Conservation (phyloP, 345 rosid genomes). For the Eucalyptus pumila region DNA sequence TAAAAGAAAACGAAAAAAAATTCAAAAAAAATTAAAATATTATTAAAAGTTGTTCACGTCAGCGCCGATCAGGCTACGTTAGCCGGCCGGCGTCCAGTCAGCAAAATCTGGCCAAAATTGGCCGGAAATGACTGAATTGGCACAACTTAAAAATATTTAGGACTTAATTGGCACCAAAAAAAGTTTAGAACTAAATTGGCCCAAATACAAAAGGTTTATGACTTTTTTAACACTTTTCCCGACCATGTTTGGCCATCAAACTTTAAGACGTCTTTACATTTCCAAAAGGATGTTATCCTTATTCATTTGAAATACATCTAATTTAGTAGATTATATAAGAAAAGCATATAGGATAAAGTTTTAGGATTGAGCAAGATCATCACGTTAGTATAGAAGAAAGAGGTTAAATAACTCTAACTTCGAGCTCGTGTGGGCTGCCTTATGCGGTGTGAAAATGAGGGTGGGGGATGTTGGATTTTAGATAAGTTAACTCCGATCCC, state of each 20-base stretch:
- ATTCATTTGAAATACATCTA: background rate
- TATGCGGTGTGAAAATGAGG: background rate
- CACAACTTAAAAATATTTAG: too few species aligned
- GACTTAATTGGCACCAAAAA: too few species aligned
- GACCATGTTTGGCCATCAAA: background rate
- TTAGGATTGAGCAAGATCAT: background rate
- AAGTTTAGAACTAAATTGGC: too few species aligned
- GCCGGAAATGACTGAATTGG: fast-evolving
- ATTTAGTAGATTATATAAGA: background rate
- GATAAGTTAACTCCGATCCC: background rate
- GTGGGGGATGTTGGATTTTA: background rate
- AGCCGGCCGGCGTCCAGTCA: fast-evolving
- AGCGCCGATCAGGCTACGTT: fast-evolving
- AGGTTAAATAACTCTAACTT: background rate
- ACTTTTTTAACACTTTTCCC: too few species aligned
- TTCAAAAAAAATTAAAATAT: too few species aligned
- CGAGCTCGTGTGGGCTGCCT: background rate
- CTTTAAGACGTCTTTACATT: background rate
- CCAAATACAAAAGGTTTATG: too few species aligned
- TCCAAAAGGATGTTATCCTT: background rate
- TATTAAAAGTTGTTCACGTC: too few species aligned
- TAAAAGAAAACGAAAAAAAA: too few species aligned
- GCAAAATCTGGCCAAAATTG: too few species aligned
- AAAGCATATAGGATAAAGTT: background rate
- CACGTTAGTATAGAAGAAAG: background rate